These are phyloP conservation scores for Dendrostoma leiphaemia DNA, from an alignment of 2,329 filamentous ascomycete genomes.

Conservation along the genomic window DNA sequence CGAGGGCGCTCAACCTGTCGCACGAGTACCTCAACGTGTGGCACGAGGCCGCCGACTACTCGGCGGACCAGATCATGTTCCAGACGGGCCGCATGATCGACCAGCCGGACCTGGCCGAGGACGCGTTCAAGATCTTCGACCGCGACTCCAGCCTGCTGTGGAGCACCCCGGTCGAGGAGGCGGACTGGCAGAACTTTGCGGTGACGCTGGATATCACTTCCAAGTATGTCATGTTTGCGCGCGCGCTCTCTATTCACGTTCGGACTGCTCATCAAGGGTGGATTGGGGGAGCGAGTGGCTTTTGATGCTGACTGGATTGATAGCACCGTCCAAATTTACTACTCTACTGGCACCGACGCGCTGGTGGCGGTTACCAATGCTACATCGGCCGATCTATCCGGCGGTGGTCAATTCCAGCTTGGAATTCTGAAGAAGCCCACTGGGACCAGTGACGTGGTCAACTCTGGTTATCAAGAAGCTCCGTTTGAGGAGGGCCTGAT, in stretches of 20 bases:
- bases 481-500: constrained; percentile 48
- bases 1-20: constrained; percentile 32
- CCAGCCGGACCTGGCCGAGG: constrained; percentile 31
- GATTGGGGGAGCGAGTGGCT: neutral
- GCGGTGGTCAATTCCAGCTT: constrained; percentile 54
- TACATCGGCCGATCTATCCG: constrained; percentile 48
- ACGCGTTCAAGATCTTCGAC: constrained; percentile 41
- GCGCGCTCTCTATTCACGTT: neutral
- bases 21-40: constrained; percentile 37
- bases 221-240: constrained; percentile 41
- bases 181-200: constrained; percentile 61
- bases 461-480: constrained; percentile 45
- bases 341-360: constrained; percentile 46
- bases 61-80: constrained; percentile 38
- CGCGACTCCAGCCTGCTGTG: constrained; percentile 37
- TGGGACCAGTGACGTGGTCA: constrained; percentile 49
- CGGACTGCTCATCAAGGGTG: too few species aligned
- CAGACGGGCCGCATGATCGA: constrained; percentile 34
- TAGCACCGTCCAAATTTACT: constrained; percentile 56
- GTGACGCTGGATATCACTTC: constrained; percentile 52
- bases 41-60: constrained; percentile 36
- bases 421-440: constrained; percentile 58
- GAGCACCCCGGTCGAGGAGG: constrained; percentile 39
- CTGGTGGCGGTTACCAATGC: constrained; percentile 46
- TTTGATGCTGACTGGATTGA: neutral